phyloP scores from a whole-genome alignment of 768 basidiomycete species.

The Cyathus striatus region DNA sequence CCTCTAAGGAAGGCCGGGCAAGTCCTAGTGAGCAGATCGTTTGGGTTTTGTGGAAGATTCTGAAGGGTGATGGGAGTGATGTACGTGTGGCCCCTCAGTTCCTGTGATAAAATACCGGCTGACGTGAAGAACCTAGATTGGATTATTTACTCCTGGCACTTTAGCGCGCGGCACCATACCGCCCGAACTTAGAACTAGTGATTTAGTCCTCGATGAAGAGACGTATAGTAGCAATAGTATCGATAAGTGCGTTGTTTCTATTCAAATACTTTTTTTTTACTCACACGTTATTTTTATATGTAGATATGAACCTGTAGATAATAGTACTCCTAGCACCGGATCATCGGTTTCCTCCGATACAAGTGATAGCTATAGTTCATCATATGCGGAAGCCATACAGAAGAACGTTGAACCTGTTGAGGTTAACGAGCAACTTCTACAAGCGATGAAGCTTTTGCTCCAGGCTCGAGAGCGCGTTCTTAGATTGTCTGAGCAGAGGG shows the following conservation, averaged over 20 bases:
- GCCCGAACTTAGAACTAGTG: conserved; percentile 67
- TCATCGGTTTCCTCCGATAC: conserved; percentile 38
- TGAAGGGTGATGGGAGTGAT: conserved; percentile 79
- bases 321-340: conserved; percentile 17
- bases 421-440: conserved; percentile 51
- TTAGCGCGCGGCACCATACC: conserved; percentile 73
- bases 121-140: conserved; percentile 48
- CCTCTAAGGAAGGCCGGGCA: conserved; percentile 43
- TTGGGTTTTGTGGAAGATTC: conserved; percentile 85
- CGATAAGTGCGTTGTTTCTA: conserved; percentile 51
- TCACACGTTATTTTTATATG: too few relatives aligned
- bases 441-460: conserved; percentile 64
- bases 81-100: conserved; percentile 33
- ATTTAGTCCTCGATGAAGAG: conserved; percentile 66
- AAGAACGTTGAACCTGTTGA: conserved; percentile 49
- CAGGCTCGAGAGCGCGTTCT: conserved; percentile 68
- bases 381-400: conserved; percentile 22
- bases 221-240: conserved; percentile 42
- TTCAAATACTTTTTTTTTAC: too few relatives aligned
- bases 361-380: conserved; percentile 14
- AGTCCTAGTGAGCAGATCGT: conserved; percentile 72
- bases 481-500: conserved; percentile 71
- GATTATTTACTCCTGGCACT: conserved; percentile 73
- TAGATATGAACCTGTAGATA: too few relatives aligned
- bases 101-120: neutral